A percentile compares a stretch with the other conserved stretches of the same genome.
Evolutionary conservation across 169 alveolate species (phyloP).

Genomic region (Plasmodium falciparum): DNA sequence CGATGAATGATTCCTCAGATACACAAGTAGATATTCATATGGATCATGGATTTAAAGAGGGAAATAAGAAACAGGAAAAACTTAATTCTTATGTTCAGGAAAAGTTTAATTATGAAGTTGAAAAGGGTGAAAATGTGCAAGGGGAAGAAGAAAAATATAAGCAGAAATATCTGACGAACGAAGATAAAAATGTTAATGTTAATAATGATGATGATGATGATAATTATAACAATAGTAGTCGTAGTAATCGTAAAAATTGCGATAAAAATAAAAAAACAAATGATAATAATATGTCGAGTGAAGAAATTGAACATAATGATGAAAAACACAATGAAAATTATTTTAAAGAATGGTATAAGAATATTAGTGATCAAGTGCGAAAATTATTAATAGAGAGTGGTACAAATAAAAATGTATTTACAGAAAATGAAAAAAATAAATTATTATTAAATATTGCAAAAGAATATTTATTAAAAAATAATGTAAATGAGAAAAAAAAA

Average conservation of each 20-base stretch:
- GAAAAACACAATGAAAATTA: not conserved
- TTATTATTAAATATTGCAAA: conserved; percentile 3
- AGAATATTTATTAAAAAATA: conserved; percentile 14
- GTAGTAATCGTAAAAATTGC: not conserved
- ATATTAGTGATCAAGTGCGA: not conserved
- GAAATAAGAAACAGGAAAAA: conserved; percentile 4
- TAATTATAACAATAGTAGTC: not conserved
- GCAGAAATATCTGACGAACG: not conserved
- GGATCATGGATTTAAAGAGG: not conserved
- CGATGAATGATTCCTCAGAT: conserved; percentile 8
- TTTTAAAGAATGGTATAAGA: not conserved
- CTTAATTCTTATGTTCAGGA: conserved; percentile 15
- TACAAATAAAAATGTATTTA: not conserved
- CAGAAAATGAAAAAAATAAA: not conserved
- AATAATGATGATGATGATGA: not conserved
- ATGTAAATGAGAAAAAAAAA: not conserved
- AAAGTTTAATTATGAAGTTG: not conserved
- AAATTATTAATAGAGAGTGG: conserved; percentile 4
- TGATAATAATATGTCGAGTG: not conserved
- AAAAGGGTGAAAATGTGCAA: conserved; percentile 11
- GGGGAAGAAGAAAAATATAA: not conserved
- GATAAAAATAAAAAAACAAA: not conserved
- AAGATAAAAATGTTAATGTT: not conserved
- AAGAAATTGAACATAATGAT: not conserved
- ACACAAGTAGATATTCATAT: not conserved